These are phyloP conservation scores for Rhododendron simsii DNA, from an alignment of 148 eudicot species.

Conservation along the genomic window DNA sequence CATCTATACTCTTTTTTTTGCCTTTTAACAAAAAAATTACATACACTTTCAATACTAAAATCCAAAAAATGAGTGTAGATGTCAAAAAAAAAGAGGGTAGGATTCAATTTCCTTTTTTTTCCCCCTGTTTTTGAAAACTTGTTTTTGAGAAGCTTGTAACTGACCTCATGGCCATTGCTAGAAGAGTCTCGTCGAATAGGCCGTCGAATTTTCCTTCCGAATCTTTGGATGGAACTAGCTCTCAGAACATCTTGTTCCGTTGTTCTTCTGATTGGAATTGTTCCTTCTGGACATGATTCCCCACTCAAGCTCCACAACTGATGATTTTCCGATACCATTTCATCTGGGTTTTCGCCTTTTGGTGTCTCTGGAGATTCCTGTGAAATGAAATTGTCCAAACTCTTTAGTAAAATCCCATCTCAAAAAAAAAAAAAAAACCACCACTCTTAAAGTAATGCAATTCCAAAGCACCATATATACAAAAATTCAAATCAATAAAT, in stretches of 20 bases:
- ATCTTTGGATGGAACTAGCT: slow-evolving; percentile 49
- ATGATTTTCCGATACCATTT: slow-evolving; percentile 37
- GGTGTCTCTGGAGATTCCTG: slow-evolving; percentile 89
- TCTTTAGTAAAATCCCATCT: no score
- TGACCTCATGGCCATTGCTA: slow-evolving; percentile 83
- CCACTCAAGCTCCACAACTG: slow-evolving; percentile 74
- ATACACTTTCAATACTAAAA: no score
- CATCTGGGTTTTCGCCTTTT: slow-evolving; percentile 32
- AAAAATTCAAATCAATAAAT: not conserved
- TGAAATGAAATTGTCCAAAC: not conserved
- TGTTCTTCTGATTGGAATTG: slow-evolving; percentile 87
- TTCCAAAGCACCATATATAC: not conserved
- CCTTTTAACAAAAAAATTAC: no score
- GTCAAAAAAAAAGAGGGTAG: no score
- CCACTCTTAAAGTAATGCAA: not conserved
- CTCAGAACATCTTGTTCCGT: slow-evolving; percentile 69
- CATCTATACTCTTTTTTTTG: no score
- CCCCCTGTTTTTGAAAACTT: not conserved
- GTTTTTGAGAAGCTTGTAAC: not conserved
- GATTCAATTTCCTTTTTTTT: not conserved
- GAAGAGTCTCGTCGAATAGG: slow-evolving; percentile 58
- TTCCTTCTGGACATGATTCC: slow-evolving; percentile 74
- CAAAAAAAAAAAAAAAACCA: no score
- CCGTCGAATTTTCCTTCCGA: slow-evolving; percentile 57
- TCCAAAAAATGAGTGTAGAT: no score